Percentiles rank a stretch among this genome's conserved stretches.
Conservation (phyloP, 192 early-diverging fungal species). For the Geranomyces variabilis region DNA sequence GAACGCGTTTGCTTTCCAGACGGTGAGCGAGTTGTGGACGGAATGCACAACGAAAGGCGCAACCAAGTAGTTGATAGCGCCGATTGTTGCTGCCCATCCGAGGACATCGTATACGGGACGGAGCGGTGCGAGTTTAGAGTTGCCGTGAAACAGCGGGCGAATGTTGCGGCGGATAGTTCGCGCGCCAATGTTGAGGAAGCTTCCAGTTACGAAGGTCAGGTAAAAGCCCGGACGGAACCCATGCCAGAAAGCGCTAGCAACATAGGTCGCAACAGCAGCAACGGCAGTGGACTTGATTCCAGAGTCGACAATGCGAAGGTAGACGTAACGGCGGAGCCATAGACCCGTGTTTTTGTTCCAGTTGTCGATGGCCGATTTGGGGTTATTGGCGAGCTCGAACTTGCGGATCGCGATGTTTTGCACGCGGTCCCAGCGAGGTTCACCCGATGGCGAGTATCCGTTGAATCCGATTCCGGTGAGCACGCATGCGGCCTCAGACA, state of each 20-base stretch:
- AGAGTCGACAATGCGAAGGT: slow-evolving; percentile 62
- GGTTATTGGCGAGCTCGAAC: slow-evolving; percentile 77
- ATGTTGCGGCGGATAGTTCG: slow-evolving; percentile 63
- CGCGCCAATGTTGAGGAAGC: slow-evolving; percentile 59
- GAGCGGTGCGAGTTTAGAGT: slow-evolving; percentile 33
- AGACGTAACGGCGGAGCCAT: slow-evolving; percentile 89
- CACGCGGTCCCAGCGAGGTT: slow-evolving; percentile 69
- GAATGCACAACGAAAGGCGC: slow-evolving; percentile 73
- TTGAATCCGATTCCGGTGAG: slow-evolving; percentile 83
- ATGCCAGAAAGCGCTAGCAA: slow-evolving; percentile 92
- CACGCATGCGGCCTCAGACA: slow-evolving; percentile 84
- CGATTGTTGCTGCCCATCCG: slow-evolving; percentile 70
- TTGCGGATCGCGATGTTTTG: slow-evolving; percentile 74
- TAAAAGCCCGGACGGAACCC: slow-evolving; percentile 80
- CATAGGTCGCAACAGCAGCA: slow-evolving; percentile 78
- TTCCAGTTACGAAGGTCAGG: slow-evolving; percentile 65
- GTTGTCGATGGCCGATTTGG: slow-evolving; percentile 72
- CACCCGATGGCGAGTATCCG: slow-evolving; percentile 63
- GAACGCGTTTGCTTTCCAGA: slow-evolving; percentile 70
- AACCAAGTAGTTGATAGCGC: slow-evolving; percentile 68
- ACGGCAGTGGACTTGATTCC: slow-evolving; percentile 57
- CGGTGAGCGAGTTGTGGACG: slow-evolving; percentile 52
- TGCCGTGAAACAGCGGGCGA: slow-evolving; percentile 60
- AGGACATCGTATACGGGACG: slow-evolving; percentile 71
- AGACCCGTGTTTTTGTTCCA: slow-evolving; percentile 92